Base-by-base conservation (phyloP, 768 basidiomycete genomes). In the Mycena chlorophos region DNA sequence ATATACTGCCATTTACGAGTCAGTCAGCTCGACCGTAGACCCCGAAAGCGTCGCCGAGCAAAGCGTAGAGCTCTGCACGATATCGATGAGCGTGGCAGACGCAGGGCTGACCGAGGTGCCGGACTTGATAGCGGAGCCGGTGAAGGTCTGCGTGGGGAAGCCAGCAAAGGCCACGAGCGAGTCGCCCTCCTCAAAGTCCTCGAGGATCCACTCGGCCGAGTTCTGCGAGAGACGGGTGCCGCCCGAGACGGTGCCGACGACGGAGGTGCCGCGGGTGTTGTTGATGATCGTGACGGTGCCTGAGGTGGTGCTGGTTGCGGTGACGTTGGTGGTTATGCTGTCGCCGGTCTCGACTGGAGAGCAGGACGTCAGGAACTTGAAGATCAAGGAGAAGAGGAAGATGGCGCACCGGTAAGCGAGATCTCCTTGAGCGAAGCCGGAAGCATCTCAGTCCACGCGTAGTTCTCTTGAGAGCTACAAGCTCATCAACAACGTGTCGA, bases 191-290 rank as follows among this genome's bases (percentile, higher is more conserved):
- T 51, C 50, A 39, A 57, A 57, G 51, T 57, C 55, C 55, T 57
- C 55, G n/a, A 57, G 55, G 47, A 57, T 57, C 55, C 56, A 57
- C 56, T 57, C 56, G 46, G 56, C 56, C 47, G 56, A 57, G 46
- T 45, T 42, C 28, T 20, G 47, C 28, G 56, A 53, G 31, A 57
- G 51, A 28, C 51, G 45, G 51, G 51, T 57, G 56, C 56, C 56
- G 29, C 56, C 56, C 38, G 43, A 47, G 56, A 57, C 56, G 51
- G 56, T 57, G 27, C 56, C 56, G 46, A 57, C 56, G 56, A 57
- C 27, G 34, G 56, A 52, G 45, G 56, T 57, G 20, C 56, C 45
- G 20, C 51, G 50, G 56, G 6, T 45, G 37, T 30, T 52, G 56
- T 52, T 57, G 27, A 14, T 3, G 45, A 57, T 57, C 43, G 56